Conservation (phyloP, 2,329 filamentous ascomycete genomes). For the Alternaria postmessia region DNA sequence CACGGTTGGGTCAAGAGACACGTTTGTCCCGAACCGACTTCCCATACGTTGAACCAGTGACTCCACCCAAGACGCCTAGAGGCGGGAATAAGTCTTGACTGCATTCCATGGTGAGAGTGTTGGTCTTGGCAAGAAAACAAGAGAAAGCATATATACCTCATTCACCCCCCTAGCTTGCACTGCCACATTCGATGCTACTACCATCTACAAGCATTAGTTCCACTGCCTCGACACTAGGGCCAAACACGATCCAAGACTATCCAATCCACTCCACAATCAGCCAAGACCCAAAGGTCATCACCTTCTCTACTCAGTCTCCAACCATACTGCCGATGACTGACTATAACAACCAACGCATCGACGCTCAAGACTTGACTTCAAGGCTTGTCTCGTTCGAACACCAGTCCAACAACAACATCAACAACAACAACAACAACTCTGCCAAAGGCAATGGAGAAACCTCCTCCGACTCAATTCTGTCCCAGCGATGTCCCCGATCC, state of each 20-base stretch:
- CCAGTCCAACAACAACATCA: conserved; percentile 1
- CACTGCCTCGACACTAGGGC: conserved; percentile 4
- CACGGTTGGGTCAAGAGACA: conserved; percentile 15
- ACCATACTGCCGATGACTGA: conserved; percentile 42
- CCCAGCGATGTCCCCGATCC: conserved; percentile 35
- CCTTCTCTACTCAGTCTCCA: conserved; percentile 11
- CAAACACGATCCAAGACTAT: conserved; percentile 1
- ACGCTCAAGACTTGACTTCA: conserved; percentile 35
- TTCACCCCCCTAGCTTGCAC: conserved; percentile 12
- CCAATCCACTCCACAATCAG: conserved; percentile 4
- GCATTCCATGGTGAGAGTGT: conserved; percentile 4
- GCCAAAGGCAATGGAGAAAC: conserved; percentile 23
- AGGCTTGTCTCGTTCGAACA: conserved; percentile 28
- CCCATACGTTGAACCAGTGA: conserved; percentile 13
- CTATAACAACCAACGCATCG: conserved; percentile 32
- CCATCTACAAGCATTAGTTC: conserved; percentile 2
- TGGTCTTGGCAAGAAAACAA: conserved; percentile 17
- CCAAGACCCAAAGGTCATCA: conserved; percentile 11
- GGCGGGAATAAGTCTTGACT: conserved; percentile 22
- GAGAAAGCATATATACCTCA: conserved; percentile 21
- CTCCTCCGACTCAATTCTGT: conserved; percentile 25
- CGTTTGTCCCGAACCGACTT: conserved; percentile 2
- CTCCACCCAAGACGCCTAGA: conserved; percentile 25
- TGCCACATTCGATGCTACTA: conserved; percentile 8
- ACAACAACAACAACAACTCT: not conserved